phyloP scores from a whole-genome alignment of 495 filamentous ascomycete species.

The Aspergillus ostianus region DNA sequence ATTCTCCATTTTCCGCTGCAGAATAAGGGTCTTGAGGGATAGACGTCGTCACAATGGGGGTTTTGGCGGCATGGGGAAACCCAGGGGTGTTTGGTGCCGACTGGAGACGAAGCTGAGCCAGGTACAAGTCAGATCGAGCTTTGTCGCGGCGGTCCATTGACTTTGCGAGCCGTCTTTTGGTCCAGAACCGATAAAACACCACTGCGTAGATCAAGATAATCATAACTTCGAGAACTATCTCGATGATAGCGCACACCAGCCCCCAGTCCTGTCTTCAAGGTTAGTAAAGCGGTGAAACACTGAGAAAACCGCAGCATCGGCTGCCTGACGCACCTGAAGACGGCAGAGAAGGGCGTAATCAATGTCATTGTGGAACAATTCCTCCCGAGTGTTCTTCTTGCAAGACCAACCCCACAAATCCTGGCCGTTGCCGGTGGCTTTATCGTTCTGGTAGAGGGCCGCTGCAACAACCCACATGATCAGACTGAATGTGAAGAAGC shows the following conservation, averaged over 20 bases:
- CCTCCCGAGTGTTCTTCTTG: constrained; percentile 74
- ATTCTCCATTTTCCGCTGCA: constrained; percentile 57
- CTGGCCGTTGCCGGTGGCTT: constrained; percentile 67
- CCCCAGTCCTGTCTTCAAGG: constrained; percentile 72
- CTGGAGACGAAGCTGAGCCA: constrained; percentile 88
- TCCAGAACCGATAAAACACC: constrained; percentile 94
- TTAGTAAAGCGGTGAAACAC: not conserved
- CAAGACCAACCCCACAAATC: constrained; percentile 98
- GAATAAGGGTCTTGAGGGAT: constrained; percentile 46
- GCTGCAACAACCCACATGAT: constrained; percentile 90
- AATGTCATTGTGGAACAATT: constrained; percentile 73
- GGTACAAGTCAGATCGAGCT: constrained; percentile 90
- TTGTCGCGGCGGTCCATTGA: constrained; percentile 94
- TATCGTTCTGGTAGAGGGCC: constrained; percentile 75
- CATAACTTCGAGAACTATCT: constrained; percentile 89
- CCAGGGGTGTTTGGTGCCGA: constrained; percentile 94
- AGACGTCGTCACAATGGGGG: constrained; percentile 36
- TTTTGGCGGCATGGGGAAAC: constrained; percentile 58
- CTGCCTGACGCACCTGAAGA: constrained; percentile 66
- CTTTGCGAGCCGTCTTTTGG: constrained; percentile 90
- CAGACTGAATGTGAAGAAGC: constrained; percentile 91
- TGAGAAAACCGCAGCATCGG: not conserved
- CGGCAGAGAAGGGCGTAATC: constrained; percentile 93
- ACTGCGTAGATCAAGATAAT: constrained; percentile 89
- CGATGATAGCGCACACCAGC: constrained; percentile 94